A percentile compares a stretch with the other conserved stretches of the same genome.
Evolutionary conservation across 2,329 filamentous ascomycete genomes (phyloP).

Genomic region (Hortaea werneckii): DNA sequence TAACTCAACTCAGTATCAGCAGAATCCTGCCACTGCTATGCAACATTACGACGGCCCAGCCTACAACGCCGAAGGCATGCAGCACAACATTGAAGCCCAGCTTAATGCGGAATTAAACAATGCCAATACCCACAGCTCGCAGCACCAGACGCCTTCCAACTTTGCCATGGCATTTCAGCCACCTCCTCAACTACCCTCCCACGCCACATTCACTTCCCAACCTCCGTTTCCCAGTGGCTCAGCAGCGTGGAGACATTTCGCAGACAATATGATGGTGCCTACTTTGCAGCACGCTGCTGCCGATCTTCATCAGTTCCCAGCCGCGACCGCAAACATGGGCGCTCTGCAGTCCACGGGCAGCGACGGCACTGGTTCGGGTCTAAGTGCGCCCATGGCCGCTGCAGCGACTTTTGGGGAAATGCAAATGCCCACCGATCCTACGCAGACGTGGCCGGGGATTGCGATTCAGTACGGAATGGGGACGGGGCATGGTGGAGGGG

Average conservation of each 20-base stretch:
- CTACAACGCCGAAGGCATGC: constrained; percentile 1
- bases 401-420: constrained; percentile 12
- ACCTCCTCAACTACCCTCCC: neutral
- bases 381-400: neutral
- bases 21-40: neutral
- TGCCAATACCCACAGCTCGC: neutral
- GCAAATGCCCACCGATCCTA: constrained; percentile 12
- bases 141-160: constrained; percentile 1
- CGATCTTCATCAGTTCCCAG: too few species aligned
- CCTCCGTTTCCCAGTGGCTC: constrained; percentile 9
- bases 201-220: constrained; percentile 1
- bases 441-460: constrained; percentile 18
- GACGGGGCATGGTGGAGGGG: neutral
- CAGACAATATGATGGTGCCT: constrained; percentile 13
- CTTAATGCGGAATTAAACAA: neutral
- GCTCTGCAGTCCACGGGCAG: neutral
- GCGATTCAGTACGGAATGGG: constrained; percentile 7
- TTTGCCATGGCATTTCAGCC: neutral
- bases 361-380: neutral
- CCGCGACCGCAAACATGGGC: neutral
- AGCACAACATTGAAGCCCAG: constrained; percentile 3
- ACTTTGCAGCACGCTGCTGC: neutral
- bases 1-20: neutral
- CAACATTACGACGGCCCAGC: neutral
- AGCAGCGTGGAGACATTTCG: constrained; percentile 19